A percentile compares a stretch with the other conserved stretches of the same genome.
phyloP scores from a whole-genome alignment of 2,329 filamentous ascomycete genomes.

The Cryoendolithus antarcticus region DNA sequence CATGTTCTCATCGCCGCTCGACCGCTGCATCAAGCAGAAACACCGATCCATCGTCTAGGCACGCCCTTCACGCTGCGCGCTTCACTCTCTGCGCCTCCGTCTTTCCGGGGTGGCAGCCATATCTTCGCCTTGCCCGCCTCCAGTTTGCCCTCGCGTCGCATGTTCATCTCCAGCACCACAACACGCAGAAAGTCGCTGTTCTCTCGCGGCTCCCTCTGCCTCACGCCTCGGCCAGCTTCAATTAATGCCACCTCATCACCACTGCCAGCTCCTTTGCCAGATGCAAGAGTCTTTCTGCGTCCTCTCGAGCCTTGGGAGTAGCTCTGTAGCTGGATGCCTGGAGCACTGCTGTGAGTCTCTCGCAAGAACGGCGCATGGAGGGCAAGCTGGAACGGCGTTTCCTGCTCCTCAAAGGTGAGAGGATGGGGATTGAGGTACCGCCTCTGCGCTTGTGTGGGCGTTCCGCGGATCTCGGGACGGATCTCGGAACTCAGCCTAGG shows the following conservation, averaged over 20 bases:
- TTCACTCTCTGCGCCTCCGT: neutral
- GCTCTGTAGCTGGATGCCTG: conserved; percentile 52
- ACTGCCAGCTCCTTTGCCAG: conserved; percentile 4
- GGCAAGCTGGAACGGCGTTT: conserved; percentile 24
- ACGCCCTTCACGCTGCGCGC: conserved; percentile 3
- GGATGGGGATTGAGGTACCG: conserved; percentile 49
- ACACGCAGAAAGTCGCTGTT: conserved; percentile 52
- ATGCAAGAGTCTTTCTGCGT: conserved; percentile 7
- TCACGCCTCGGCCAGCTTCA: conserved; percentile 1
- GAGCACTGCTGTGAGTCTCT: conserved; percentile 27
- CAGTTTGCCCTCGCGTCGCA: conserved; percentile 51
- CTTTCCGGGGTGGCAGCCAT: conserved; percentile 47
- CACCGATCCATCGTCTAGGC: conserved; percentile 19
- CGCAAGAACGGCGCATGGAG: conserved; percentile 22
- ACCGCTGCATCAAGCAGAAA: conserved; percentile 12
- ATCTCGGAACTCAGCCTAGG: conserved; percentile 49
- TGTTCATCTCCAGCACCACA: conserved; percentile 56
- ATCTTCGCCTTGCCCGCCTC: conserved; percentile 46
- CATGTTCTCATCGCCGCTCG: too few relatives aligned
- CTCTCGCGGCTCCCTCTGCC: conserved; percentile 48
- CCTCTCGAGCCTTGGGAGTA: conserved; percentile 28
- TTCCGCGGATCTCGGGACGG: conserved; percentile 42
- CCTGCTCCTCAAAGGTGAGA: conserved; percentile 25
- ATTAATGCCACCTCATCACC: conserved; percentile 26
- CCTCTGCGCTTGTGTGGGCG: conserved; percentile 44